phyloP scores from a whole-genome alignment of 1,284 basidiomycete genomes.

The Cronartium ribicola region DNA sequence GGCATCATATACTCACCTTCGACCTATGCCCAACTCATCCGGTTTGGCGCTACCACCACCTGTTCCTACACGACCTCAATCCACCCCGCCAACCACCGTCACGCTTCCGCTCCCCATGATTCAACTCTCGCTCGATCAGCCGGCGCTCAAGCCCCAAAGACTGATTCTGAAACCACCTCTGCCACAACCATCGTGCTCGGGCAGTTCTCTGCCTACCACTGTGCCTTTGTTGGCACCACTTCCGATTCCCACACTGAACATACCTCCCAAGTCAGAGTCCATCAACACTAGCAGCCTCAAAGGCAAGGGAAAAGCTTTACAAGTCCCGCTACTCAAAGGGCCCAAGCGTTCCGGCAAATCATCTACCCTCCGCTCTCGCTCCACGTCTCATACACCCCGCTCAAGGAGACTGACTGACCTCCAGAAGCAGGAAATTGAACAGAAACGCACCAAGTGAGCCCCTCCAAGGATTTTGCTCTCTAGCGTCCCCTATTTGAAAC shows the following conservation, averaged over 20 bases:
- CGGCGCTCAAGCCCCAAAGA: background rate
- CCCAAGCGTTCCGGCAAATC: background rate
- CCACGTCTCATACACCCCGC: conserved; percentile 1
- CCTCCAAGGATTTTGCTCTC: background rate
- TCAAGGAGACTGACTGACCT: conserved; percentile 25
- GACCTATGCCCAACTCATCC: background rate
- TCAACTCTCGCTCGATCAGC: background rate
- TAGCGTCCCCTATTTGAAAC: background rate
- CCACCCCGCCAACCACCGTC: background rate
- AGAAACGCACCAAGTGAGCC: conserved; percentile 17
- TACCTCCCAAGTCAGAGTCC: background rate
- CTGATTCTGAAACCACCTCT: background rate
- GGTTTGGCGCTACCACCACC: background rate
- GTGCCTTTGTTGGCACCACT: background rate
- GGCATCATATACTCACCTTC: background rate
- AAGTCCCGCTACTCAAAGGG: background rate
- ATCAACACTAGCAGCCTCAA: background rate
- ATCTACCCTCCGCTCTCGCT: background rate
- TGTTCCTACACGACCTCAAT: background rate
- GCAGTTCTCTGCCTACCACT: background rate
- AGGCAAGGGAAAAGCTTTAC: background rate
- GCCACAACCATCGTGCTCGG: background rate
- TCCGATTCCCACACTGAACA: background rate
- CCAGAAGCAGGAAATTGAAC: conserved; percentile 25
- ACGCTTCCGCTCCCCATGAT: background rate